Evolutionary conservation across 2,329 filamentous ascomycete genomes (phyloP), one percentile per base, ranked within the genome.

Genomic region (Pezicula radicicola): DNA sequence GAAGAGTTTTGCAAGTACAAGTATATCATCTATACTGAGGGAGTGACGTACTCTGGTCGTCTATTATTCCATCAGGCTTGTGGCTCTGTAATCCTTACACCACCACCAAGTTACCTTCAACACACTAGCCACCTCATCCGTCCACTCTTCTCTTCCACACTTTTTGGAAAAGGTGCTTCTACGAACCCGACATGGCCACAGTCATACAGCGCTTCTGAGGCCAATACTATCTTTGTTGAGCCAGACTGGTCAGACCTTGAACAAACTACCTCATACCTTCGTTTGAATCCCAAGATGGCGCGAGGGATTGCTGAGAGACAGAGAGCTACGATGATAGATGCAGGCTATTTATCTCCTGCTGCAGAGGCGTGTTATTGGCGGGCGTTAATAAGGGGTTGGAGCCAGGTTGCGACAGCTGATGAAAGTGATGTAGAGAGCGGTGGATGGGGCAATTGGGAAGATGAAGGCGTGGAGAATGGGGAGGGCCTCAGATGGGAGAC

Each of bases 361-460:
- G 75, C 77, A 0, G 77, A 80, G 63, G 66, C 62, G 52, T 81
- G 78, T 57, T 81, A 80, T 65, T 81, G 78, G 77, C 68, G 78
- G 39, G 73, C 70, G 0, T 50, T 77, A 54, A 61, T 81, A 19
- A 68, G 69, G 50, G 75, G 75, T 0, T 81, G 78, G 78, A 69
- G 65, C 49, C 55, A 64, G 36, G 70, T 77, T 10, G 76, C 66
- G 28, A 62, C 63, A 39, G 59, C 65, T 1, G 67, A 71, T 15
- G 70, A 66, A 28, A 63, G 63, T 37, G 68, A 62, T 6, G 70
- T 69, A 63, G 64, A 66, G 54, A 25, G 49, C 42, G 46, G 46
- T 36, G 25, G 67, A 69, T 7, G 69, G 64, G 27, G 63, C 64
- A 40, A 40, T 4, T 40, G 37, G 37, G 37, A 16, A 16, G 37